Conservation (phyloP, 1,284 basidiomycete species). For the Puccinia hordei region DNA sequence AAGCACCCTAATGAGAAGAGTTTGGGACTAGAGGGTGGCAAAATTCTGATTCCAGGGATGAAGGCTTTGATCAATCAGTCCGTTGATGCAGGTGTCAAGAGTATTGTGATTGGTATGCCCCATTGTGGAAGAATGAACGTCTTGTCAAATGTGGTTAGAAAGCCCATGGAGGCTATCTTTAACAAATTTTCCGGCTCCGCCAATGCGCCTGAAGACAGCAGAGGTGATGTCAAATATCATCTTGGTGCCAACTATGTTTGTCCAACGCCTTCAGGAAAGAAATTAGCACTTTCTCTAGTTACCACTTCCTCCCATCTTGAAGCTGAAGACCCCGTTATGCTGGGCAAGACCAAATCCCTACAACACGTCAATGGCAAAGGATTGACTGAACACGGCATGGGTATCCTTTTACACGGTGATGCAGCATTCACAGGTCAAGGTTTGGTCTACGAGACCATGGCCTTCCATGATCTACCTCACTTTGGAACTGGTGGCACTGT, state of each 20-base stretch:
- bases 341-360: slow-evolving; percentile 94
- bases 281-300: slow-evolving; percentile 93
- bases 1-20: slow-evolving; percentile 99
- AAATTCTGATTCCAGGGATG: slow-evolving; percentile 97
- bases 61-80: slow-evolving; percentile 98
- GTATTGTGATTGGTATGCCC: slow-evolving; percentile 98
- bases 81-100: slow-evolving; percentile 91
- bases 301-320: slow-evolving; percentile 98
- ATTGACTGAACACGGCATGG: slow-evolving; percentile 80
- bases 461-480: slow-evolving; percentile 89
- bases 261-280: slow-evolving; percentile 96
- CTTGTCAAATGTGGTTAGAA: slow-evolving; percentile 95
- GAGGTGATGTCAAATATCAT: slow-evolving; percentile 98
- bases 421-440: slow-evolving; percentile 99
- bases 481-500: slow-evolving; percentile 98
- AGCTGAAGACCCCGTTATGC: slow-evolving; percentile 94
- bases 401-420: slow-evolving; percentile 93
- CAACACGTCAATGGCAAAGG: slow-evolving; percentile 88
- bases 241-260: slow-evolving; percentile 98
- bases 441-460: slow-evolving; percentile 99
- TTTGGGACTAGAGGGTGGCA: slow-evolving; percentile 98
- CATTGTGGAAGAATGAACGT: slow-evolving; percentile 98
- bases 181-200: slow-evolving; percentile 88
- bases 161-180: slow-evolving; percentile 96
- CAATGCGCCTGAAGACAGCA: slow-evolving; percentile 72